Conservation (phyloP, 257 asterid species). For the Anisodus acutangulus region DNA sequence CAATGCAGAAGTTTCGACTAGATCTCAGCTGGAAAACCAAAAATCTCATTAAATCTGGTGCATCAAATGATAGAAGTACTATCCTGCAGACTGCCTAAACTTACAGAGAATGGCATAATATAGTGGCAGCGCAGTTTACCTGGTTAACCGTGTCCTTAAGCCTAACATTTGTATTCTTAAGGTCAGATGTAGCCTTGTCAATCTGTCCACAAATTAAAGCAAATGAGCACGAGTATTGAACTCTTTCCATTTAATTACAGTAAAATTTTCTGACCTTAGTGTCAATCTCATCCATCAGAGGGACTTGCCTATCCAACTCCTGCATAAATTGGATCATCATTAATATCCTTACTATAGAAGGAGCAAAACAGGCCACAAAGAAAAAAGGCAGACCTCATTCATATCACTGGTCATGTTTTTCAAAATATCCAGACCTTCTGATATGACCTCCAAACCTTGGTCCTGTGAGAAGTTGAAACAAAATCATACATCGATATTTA, state of each 20-base stretch:
- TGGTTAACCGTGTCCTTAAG: conserved; percentile 90
- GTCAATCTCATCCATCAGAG: conserved; percentile 97
- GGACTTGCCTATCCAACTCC: conserved; percentile 96
- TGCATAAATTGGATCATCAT: conserved; percentile 42
- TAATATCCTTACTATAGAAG: conserved; percentile 20
- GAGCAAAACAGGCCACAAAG: conserved; percentile 30
- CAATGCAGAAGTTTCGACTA: conserved; percentile 92
- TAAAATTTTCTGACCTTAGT: conserved; percentile 63
- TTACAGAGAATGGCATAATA: not conserved
- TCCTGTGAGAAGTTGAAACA: conserved; percentile 58
- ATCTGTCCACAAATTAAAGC: conserved; percentile 55
- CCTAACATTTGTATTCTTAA: conserved; percentile 92
- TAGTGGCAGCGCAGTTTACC: conserved; percentile 49
- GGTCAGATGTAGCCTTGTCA: conserved; percentile 89
- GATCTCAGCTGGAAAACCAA: conserved; percentile 76
- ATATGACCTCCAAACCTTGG: conserved; percentile 84
- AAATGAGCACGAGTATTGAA: not conserved
- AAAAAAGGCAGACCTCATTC: conserved; percentile 77
- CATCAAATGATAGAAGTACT: not conserved
- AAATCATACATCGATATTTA: not conserved
- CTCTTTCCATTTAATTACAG: not conserved
- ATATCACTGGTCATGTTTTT: conserved; percentile 91
- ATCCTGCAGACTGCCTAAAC: not conserved
- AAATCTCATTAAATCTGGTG: conserved; percentile 17
- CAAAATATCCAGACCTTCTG: conserved; percentile 89